These are phyloP conservation scores for Dendrobium chrysotoxum DNA, from an alignment of 106 monocot species.

Conservation along the genomic window DNA sequence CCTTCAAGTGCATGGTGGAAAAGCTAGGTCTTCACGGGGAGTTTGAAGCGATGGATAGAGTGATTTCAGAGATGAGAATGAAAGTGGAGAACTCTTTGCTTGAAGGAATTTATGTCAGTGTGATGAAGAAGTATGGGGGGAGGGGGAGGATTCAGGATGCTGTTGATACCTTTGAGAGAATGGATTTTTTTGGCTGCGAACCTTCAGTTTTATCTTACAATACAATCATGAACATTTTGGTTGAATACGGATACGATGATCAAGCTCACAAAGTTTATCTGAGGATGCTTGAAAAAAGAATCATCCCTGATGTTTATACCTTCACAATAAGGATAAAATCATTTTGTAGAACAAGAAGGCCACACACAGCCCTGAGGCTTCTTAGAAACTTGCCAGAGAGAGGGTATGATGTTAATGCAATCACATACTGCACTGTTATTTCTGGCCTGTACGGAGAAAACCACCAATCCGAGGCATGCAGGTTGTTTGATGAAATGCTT, in stretches of 20 bases:
- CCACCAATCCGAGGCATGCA: slow-evolving; percentile 29
- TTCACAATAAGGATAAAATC: slow-evolving; percentile 78
- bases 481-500: slow-evolving; percentile 85
- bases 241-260: slow-evolving; percentile 58
- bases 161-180: slow-evolving; percentile 75
- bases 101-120: slow-evolving; percentile 51
- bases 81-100: slow-evolving; percentile 31
- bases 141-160: slow-evolving; percentile 54
- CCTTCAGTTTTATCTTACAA: slow-evolving; percentile 73
- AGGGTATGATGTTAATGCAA: slow-evolving; percentile 46
- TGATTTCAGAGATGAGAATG: slow-evolving; percentile 55
- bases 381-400: slow-evolving; percentile 63
- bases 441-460: slow-evolving; percentile 51
- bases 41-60: slow-evolving; percentile 62
- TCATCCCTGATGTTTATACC: slow-evolving; percentile 63
- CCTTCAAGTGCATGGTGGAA: slow-evolving; percentile 61
- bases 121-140: slow-evolving; percentile 55
- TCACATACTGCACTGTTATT: slow-evolving; percentile 50
- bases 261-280: slow-evolving; percentile 93
- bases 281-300: slow-evolving; percentile 63
- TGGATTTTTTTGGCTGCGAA: slow-evolving; percentile 77
- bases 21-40: slow-evolving; percentile 53
- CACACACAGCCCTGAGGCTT: slow-evolving; percentile 66
- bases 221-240: slow-evolving; percentile 77
- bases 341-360: slow-evolving; percentile 68